A percentile compares a stretch with the other conserved stretches of the same genome.
Conservation (phyloP, 352 stramenopile species). For the Pythium plurisporium region DNA sequence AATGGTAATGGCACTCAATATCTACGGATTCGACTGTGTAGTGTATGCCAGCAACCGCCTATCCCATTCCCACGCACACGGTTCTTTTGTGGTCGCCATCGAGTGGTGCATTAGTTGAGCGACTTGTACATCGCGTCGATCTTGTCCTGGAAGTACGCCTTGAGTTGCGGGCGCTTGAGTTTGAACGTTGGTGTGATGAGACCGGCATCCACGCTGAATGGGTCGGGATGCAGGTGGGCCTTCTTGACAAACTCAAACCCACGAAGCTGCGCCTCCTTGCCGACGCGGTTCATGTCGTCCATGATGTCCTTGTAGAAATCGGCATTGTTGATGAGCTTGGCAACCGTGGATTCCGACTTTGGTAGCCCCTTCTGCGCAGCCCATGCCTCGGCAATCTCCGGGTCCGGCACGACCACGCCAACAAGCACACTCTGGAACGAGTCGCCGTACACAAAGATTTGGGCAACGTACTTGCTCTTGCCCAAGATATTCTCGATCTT, state of each 20-base stretch:
- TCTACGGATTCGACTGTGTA: too few relatives aligned
- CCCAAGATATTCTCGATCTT: conserved; percentile 96
- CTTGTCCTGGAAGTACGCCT: conserved; percentile 76
- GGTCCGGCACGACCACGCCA: conserved; percentile 92
- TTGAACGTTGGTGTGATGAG: conserved; percentile 97
- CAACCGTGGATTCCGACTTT: conserved; percentile 21
- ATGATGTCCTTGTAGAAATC: conserved; percentile 57
- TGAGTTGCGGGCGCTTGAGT: conserved; percentile 90
- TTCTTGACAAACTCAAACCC: conserved; percentile 91
- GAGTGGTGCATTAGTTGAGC: too few relatives aligned
- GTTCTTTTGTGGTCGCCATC: too few relatives aligned
- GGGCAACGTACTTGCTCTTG: conserved; percentile 87
- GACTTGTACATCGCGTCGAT: conserved; percentile 79
- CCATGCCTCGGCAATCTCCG: conserved; percentile 84
- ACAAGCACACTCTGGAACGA: conserved; percentile 92
- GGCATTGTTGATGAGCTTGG: conserved; percentile 21
- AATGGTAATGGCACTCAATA: too few relatives aligned
- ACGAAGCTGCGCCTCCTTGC: conserved; percentile 66
- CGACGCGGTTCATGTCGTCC: conserved; percentile 66
- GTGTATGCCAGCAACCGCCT: too few relatives aligned
- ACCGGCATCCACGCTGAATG: conserved; percentile 89
- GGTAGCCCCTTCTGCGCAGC: conserved; percentile 42
- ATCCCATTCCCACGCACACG: too few relatives aligned
- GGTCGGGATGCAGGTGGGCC: conserved; percentile 78
- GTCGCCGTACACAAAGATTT: conserved; percentile 95